Evolutionary conservation across 2,329 filamentous ascomycete species (phyloP).

Genomic region (Chaetomiaceae sp.): DNA sequence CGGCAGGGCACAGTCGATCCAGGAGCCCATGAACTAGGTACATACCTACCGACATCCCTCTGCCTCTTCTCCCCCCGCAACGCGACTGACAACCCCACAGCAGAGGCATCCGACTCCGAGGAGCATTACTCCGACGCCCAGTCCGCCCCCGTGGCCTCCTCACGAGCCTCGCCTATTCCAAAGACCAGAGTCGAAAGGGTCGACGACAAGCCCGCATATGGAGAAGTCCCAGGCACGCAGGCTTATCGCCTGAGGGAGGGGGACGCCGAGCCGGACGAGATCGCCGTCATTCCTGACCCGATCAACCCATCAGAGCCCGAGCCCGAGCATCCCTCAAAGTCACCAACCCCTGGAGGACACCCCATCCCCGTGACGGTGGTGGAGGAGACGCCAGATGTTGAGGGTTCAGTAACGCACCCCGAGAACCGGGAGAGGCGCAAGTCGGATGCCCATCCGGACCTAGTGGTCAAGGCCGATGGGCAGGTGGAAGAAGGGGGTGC

Average conservation of each 20-base stretch:
- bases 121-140: conserved; percentile 67
- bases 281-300: conserved; percentile 43
- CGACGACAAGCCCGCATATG: conserved; percentile 53
- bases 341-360: conserved; percentile 34
- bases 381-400: conserved; percentile 45
- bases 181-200: conserved; percentile 55
- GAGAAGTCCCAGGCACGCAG: conserved; percentile 57
- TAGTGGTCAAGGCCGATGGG: conserved; percentile 44
- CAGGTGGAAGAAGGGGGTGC: conserved; percentile 29
- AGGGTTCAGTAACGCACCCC: conserved; percentile 40
- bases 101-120: conserved; percentile 58
- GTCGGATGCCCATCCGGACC: conserved; percentile 50
- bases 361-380: conserved; percentile 49
- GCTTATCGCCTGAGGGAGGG: conserved; percentile 51
- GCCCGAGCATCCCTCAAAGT: conserved; percentile 23
- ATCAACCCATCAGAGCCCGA: conserved; percentile 26
- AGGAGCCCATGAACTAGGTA: conserved; percentile 58
- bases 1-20: conserved; percentile 46
- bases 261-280: conserved; percentile 58
- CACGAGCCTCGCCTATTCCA: conserved; percentile 49
- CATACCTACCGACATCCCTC: not conserved
- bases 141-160: conserved; percentile 43
- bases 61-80: not conserved
- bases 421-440: conserved; percentile 43
- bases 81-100: conserved; percentile 18